A percentile compares a stretch with the other conserved stretches of the same genome.
These are phyloP conservation scores for Sonneratia alba DNA, from an alignment of 345 rosid genomes.

Conservation along the genomic window DNA sequence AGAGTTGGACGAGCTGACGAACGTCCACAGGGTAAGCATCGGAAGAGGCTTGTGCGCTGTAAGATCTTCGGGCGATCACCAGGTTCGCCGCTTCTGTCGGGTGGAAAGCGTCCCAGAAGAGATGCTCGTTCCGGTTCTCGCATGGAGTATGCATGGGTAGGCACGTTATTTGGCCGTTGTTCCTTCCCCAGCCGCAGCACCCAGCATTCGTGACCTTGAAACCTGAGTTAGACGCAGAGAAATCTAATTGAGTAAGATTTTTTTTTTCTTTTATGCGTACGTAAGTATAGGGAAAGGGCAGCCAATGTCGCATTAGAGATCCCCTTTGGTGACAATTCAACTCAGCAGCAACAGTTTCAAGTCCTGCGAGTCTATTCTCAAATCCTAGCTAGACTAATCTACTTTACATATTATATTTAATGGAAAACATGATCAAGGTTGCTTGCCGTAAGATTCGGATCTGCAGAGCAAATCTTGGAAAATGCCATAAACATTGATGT, in stretches of 20 bases:
- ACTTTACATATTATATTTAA: too few species aligned
- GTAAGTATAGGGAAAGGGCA: too few species aligned
- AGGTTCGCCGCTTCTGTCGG: conserved; percentile 52
- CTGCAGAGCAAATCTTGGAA: conserved; percentile 48
- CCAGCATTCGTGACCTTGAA: conserved; percentile 47
- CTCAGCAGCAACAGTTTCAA: too few species aligned
- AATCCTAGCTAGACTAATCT: too few species aligned
- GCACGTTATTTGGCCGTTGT: conserved; percentile 75
- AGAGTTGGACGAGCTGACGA: conserved; percentile 40
- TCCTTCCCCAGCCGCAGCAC: conserved; percentile 72
- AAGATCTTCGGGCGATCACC: conserved; percentile 45
- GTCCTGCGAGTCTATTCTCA: too few species aligned
- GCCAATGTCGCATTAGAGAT: too few species aligned
- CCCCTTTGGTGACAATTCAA: too few species aligned
- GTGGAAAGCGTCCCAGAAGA: conserved; percentile 74
- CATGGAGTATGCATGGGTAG: conserved; percentile 56
- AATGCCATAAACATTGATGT: conserved; percentile 61
- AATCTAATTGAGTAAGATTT: not conserved
- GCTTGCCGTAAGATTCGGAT: conserved; percentile 42
- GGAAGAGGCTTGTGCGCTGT: conserved; percentile 32
- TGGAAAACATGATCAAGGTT: not conserved
- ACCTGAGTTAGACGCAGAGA: conserved; percentile 20
- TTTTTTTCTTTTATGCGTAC: too few species aligned
- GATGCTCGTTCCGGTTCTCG: conserved; percentile 34
- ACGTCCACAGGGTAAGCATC: conserved; percentile 60